A percentile compares a stretch with the other conserved stretches of the same genome.
Evolutionary conservation across 495 filamentous ascomycete species (phyloP).

Genomic region (Copromyces sp.): DNA sequence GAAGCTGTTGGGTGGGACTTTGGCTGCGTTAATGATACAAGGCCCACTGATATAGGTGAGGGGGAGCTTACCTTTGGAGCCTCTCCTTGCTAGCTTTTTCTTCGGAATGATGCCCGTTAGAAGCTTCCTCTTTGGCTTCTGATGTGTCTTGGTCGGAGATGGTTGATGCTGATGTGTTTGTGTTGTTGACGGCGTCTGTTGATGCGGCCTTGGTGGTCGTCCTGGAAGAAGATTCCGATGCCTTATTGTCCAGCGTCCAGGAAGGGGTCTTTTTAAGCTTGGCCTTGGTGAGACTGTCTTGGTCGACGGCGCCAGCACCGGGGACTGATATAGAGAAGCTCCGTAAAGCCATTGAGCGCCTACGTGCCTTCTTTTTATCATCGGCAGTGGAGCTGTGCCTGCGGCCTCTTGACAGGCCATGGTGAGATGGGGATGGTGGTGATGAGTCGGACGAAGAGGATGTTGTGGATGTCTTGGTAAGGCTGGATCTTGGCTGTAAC

Average conservation of each 20-base stretch:
- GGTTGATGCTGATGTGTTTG: not conserved
- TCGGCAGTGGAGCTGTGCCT: conserved; percentile 22
- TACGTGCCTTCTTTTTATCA: conserved; percentile 25
- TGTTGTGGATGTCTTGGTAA: conserved; percentile 6
- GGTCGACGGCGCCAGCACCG: conserved; percentile 3
- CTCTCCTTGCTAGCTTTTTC: conserved; percentile 1
- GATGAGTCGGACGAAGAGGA: conserved; percentile 7
- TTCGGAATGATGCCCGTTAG: not conserved
- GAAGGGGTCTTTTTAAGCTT: conserved; percentile 19
- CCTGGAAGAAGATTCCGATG: conserved; percentile 11
- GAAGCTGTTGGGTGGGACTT: conserved; percentile 8
- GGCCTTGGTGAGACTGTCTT: conserved; percentile 18
- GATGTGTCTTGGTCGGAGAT: not conserved
- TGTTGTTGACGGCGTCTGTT: conserved; percentile 19
- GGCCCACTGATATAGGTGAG: not conserved
- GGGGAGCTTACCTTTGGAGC: conserved; percentile 9
- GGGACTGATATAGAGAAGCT: conserved; percentile 14
- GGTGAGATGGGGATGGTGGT: conserved; percentile 1
- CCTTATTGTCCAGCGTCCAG: conserved; percentile 6
- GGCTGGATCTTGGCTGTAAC: conserved; percentile 11
- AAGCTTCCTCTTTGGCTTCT: conserved; percentile 4
- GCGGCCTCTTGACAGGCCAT: conserved; percentile 13
- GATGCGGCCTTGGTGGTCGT: conserved; percentile 13
- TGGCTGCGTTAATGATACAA: not conserved
- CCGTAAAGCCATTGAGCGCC: conserved; percentile 18